Evolutionary conservation across 495 filamentous ascomycete species (phyloP), one percentile per base, ranked within the genome.

Genomic region (Hypoxylon lienhwacheense): DNA sequence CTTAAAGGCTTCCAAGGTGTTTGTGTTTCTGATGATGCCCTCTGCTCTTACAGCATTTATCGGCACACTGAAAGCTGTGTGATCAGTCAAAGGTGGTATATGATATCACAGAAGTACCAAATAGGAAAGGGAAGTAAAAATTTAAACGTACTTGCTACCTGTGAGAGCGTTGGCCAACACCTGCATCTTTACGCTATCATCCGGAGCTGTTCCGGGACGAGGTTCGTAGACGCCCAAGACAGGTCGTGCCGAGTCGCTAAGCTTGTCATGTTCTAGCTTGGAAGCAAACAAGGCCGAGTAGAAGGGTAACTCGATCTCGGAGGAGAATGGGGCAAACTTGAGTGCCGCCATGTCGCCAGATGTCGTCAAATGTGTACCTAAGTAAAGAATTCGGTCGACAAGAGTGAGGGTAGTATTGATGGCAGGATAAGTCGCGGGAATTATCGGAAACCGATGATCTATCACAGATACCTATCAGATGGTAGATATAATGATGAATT

Each of bases 191-290:
- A 84, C 86, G 46, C 86, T 90, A 21, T 84, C 76, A 53, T 87
- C 83, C 1, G 87, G 82, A 10, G 83, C 59, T 47, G 86, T 85
- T 32, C 78, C 75, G 7, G 82, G 69, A 39, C 85, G 89, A 55
- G 90, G 82, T 69, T 96, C 89, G 68, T 98, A 97, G 20, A 96
- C 73, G 11, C 93, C 93, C n/a, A 95, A 73, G 0, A 97, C 76
- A 45, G 82, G 81, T 24, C 92, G 87, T 15, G 91, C 87, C 11
- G 93, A 93, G 62, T 93, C 90, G 70, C 96, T 86, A 31, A 98
- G 87, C 74, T 88, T 95, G 72, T 97, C 93, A 81, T 95, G 86
- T 64, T 98, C 90, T 63, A 98, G 88, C 70, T 98, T 98, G 41
- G 83, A 87, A 6, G 85, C 82, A 35, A 91, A 91, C 17, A 98